phyloP scores from a whole-genome alignment of 179 eudicot species.

The Gypsophila paniculata region DNA sequence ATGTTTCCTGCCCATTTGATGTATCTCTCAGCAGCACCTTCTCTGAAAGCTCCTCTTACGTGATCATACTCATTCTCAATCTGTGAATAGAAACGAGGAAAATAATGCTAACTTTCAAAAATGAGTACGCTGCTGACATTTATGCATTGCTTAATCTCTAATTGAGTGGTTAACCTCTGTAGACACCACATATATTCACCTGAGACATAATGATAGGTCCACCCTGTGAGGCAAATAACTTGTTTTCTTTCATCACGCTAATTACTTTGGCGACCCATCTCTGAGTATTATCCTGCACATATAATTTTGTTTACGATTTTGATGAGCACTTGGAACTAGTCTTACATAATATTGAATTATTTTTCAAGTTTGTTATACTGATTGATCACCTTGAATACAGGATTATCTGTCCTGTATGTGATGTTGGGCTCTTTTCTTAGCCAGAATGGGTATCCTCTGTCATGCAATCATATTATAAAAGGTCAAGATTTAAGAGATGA shows the following conservation, averaged over 20 bases:
- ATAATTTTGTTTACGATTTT: not conserved
- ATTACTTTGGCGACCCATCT: slow-evolving; percentile 43
- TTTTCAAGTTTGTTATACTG: not conserved
- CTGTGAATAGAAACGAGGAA: slow-evolving; percentile 29
- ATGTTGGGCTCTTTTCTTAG: slow-evolving; percentile 57
- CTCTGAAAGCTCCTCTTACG: slow-evolving; percentile 48
- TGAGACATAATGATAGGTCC: slow-evolving; percentile 86
- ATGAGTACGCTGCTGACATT: not conserved
- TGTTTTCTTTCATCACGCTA: slow-evolving; percentile 54
- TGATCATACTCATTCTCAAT: slow-evolving; percentile 85
- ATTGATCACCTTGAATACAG: slow-evolving; percentile 53
- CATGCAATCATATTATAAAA: not conserved
- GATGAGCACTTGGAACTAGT: not conserved
- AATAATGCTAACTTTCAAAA: not conserved
- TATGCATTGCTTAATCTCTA: not conserved
- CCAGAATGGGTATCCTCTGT: slow-evolving; percentile 94
- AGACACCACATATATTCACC: slow-evolving; percentile 27
- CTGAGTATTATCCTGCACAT: slow-evolving; percentile 49
- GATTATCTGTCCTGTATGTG: slow-evolving; percentile 64
- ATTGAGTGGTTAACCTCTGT: not conserved
- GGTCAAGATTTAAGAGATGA: not conserved
- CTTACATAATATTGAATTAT: not conserved
- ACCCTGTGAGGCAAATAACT: slow-evolving; percentile 71
- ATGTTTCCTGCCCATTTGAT: slow-evolving; percentile 71
- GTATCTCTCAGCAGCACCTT: slow-evolving; percentile 39